Evolutionary conservation across 495 filamentous ascomycete genomes (phyloP).

Genomic region (Penicillium longicatenatum): DNA sequence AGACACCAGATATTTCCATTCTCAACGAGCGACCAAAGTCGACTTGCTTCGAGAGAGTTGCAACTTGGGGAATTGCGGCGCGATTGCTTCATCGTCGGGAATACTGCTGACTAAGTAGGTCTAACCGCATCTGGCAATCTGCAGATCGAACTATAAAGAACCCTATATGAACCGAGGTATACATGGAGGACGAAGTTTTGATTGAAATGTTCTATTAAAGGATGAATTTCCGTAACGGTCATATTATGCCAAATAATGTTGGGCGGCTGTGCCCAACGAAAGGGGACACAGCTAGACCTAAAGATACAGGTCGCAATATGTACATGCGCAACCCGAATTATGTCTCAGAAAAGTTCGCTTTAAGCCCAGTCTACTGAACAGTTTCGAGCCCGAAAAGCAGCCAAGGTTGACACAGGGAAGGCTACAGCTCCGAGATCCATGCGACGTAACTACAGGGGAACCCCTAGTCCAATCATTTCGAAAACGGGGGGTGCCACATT

Average conservation of each 20-base stretch:
- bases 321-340: conserved; percentile 23
- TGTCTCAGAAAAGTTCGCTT: conserved; percentile 8
- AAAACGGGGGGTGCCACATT: conserved; percentile 35
- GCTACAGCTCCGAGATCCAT: not conserved
- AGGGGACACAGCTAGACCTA: conserved; percentile 6
- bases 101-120: not conserved
- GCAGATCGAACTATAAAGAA: conserved; percentile 3
- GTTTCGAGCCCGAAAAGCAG: conserved; percentile 8
- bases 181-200: not conserved
- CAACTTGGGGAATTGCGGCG: not conserved
- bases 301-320: conserved; percentile 25
- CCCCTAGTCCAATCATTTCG: conserved; percentile 37
- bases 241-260: not conserved
- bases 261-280: not conserved
- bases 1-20: not conserved
- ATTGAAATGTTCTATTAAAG: not conserved
- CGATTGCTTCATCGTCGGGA: not conserved
- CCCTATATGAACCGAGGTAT: not conserved
- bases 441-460: conserved; percentile 14
- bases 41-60: conserved; percentile 2
- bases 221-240: not conserved
- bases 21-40: conserved; percentile 1
- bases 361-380: conserved; percentile 26
- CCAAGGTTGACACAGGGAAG: not conserved
- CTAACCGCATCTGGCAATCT: conserved; percentile 3